Conservation (phyloP, 805 yeast species). For the Starmerella geochares region DNA sequence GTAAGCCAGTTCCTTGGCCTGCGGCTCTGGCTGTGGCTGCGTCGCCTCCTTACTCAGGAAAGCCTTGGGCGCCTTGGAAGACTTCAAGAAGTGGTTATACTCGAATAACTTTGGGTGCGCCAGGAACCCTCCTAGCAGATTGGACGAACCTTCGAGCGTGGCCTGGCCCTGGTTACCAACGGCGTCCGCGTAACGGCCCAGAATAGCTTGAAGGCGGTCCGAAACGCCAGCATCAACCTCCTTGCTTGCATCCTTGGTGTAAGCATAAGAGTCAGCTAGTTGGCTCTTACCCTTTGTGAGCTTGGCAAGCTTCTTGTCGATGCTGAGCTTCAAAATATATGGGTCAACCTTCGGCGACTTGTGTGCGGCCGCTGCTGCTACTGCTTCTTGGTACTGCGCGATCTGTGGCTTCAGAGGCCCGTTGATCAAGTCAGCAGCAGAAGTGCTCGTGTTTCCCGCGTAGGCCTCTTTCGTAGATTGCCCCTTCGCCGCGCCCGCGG, state of each 20-base stretch:
- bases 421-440: conserved; percentile 26
- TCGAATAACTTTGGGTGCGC: conserved; percentile 71
- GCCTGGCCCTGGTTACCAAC: conserved; percentile 38
- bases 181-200: conserved; percentile 59
- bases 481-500: conserved; percentile 26
- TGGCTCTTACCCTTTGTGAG: conserved; percentile 78
- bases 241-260: conserved; percentile 77
- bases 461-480: conserved; percentile 12
- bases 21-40: neutral
- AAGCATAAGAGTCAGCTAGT: conserved; percentile 77
- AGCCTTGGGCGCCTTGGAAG: conserved; percentile 14
- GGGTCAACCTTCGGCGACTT: conserved; percentile 47
- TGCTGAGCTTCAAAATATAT: conserved; percentile 54
- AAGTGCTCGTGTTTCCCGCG: conserved; percentile 6
- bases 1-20: conserved; percentile 42
- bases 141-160: conserved; percentile 43
- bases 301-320: conserved; percentile 67
- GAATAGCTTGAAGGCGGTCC: conserved; percentile 72
- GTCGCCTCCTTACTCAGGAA: conserved; percentile 5
- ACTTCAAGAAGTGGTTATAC: conserved; percentile 61
- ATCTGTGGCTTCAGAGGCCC: conserved; percentile 29
- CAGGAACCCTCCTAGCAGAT: conserved; percentile 64
- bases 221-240: conserved; percentile 83
- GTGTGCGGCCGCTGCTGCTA: conserved; percentile 17
- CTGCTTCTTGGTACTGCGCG: conserved; percentile 33